Conservation (phyloP, 139 green algal genomes). For the Pseudopediastrum boryanum region DNA sequence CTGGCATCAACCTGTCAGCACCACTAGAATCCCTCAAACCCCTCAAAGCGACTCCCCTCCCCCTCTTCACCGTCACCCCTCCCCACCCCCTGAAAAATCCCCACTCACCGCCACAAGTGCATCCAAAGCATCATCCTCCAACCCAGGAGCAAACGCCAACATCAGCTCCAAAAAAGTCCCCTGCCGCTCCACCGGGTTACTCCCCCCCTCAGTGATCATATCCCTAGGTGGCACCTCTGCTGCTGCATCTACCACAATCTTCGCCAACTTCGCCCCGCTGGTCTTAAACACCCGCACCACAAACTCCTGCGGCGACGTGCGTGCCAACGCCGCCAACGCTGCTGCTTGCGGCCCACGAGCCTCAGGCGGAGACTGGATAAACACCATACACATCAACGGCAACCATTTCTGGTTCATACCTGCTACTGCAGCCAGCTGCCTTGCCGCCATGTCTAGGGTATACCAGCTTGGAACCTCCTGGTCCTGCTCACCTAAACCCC, state of each 20-base stretch:
- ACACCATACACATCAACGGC: conserved; percentile 79
- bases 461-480: conserved; percentile 34
- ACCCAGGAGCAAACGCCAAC: conserved; percentile 69
- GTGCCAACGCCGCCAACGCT: conserved; percentile 74
- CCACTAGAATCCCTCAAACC: neutral
- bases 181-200: conserved; percentile 54
- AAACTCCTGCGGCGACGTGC: conserved; percentile 49
- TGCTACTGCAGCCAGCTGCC: conserved; percentile 62
- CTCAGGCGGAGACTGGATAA: conserved; percentile 60
- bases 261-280: conserved; percentile 66
- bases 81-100: too few relatives aligned
- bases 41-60: neutral
- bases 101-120: conserved; percentile 65
- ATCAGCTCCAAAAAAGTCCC: conserved; percentile 90
- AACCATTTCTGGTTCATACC: conserved; percentile 81
- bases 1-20: neutral
- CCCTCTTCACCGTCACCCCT: too few relatives aligned
- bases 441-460: conserved; percentile 34
- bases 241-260: conserved; percentile 61
- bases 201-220: conserved; percentile 69
- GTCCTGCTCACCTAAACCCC: neutral
- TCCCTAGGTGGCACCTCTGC: conserved; percentile 58
- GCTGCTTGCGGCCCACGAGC: conserved; percentile 53
- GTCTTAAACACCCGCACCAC: conserved; percentile 72
- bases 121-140: conserved; percentile 45